These are phyloP conservation scores for Paraleonurus japonicus DNA, from an alignment of 257 asterid genomes.

Conservation along the genomic window DNA sequence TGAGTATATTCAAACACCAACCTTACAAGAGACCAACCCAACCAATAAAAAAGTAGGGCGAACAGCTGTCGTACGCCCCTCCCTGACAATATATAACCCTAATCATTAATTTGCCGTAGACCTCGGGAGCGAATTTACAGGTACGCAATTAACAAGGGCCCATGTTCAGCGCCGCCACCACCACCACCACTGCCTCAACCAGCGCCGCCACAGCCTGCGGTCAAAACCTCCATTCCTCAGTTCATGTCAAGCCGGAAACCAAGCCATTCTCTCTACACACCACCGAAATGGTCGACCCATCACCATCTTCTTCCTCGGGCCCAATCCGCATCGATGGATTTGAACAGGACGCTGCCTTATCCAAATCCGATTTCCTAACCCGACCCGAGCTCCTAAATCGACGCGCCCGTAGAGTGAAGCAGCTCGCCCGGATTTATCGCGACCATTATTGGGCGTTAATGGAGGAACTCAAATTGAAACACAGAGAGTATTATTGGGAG, in stretches of 20 bases:
- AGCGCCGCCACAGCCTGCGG: conserved; percentile 25
- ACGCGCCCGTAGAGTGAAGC: conserved; percentile 56
- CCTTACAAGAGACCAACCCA: too few relatives aligned
- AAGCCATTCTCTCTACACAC: conserved; percentile 23
- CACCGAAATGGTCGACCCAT: conserved; percentile 37
- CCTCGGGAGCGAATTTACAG: neutral
- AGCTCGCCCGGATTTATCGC: conserved; percentile 61
- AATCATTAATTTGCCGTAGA: neutral
- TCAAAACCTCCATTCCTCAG: conserved; percentile 17
- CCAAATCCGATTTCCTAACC: conserved; percentile 59
- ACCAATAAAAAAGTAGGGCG: too few relatives aligned
- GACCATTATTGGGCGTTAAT: conserved; percentile 78
- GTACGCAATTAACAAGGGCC: neutral
- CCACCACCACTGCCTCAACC: conserved; percentile 9
- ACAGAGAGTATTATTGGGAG: conserved; percentile 71
- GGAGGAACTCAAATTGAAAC: conserved; percentile 73
- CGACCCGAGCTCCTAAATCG: conserved; percentile 64
- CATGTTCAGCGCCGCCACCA: conserved; percentile 18
- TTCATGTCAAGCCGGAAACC: conserved; percentile 24
- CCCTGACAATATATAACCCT: conserved; percentile 22
- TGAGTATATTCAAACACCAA: too few relatives aligned
- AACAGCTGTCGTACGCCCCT: neutral
- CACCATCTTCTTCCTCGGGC: conserved; percentile 46
- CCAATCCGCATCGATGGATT: conserved; percentile 57
- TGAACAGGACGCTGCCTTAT: conserved; percentile 47